phyloP scores from a whole-genome alignment of 805 yeast species.

The Metschnikowia noctiluminum region DNA sequence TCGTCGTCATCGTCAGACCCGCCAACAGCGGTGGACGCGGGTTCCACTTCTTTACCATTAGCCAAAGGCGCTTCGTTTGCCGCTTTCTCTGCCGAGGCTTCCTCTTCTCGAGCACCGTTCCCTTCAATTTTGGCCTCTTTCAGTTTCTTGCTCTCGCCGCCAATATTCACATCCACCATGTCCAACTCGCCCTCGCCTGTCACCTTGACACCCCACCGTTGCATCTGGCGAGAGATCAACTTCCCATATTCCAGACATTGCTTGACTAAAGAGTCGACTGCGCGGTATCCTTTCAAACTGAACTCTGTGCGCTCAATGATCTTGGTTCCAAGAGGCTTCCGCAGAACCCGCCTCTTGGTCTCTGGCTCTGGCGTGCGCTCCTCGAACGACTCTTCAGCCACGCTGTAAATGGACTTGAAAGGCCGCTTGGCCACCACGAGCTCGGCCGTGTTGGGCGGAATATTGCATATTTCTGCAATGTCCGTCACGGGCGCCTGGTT shows the following conservation, averaged over 20 bases:
- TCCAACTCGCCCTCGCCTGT: slow-evolving; percentile 69
- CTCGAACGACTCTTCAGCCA: slow-evolving; percentile 55
- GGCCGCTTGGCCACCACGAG: slow-evolving; percentile 69
- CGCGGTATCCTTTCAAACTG: slow-evolving; percentile 83
- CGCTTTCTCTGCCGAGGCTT: background rate
- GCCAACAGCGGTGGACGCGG: too few relatives aligned
- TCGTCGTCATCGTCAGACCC: slow-evolving; percentile 28
- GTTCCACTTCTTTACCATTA: too few relatives aligned
- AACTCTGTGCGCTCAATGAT: slow-evolving; percentile 66
- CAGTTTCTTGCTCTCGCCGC: slow-evolving; percentile 2
- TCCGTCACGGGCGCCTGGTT: slow-evolving; percentile 76
- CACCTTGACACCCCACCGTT: slow-evolving; percentile 83
- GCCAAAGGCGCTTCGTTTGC: background rate
- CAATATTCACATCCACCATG: slow-evolving; percentile 44
- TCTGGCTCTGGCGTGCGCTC: slow-evolving; percentile 18
- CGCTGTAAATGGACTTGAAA: slow-evolving; percentile 52
- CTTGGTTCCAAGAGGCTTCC: slow-evolving; percentile 63
- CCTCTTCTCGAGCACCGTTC: background rate
- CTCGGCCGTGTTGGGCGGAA: slow-evolving; percentile 64
- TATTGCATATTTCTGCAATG: slow-evolving; percentile 74
- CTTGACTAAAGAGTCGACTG: slow-evolving; percentile 88
- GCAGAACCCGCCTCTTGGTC: slow-evolving; percentile 37
- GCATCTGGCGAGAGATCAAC: slow-evolving; percentile 66
- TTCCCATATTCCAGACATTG: slow-evolving; percentile 78
- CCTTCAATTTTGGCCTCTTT: slow-evolving; percentile 14